A percentile compares a stretch with the other conserved stretches of the same genome.
phyloP scores from a whole-genome alignment of 2,329 filamentous ascomycete species.

The Pezicula neosporulosa region DNA sequence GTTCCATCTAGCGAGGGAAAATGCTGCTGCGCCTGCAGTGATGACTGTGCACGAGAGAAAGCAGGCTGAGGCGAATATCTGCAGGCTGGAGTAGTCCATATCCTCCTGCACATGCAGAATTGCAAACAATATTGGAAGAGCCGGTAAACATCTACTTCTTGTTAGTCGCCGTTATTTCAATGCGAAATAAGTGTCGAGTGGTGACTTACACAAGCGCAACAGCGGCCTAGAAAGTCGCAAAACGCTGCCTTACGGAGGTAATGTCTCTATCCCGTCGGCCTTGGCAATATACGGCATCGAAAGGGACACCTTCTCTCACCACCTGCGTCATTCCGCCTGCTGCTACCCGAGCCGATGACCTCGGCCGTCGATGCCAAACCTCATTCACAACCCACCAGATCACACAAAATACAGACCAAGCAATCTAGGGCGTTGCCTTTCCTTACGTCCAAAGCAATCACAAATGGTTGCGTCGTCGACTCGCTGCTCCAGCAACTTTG shows the following conservation, averaged over 20 bases:
- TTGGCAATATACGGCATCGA: constrained; percentile 62
- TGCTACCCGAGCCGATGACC: too few species aligned
- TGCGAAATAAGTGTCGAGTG: constrained; percentile 31
- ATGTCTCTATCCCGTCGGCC: constrained; percentile 26
- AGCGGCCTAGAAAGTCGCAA: constrained; percentile 26
- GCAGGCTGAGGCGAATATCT: constrained; percentile 48
- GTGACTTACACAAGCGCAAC: constrained; percentile 49
- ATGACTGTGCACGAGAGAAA: too few species aligned
- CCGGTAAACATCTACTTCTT: constrained; percentile 55
- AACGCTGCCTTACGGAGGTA: constrained; percentile 30
- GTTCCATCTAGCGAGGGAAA: too few species aligned
- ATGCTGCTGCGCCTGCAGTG: too few species aligned
- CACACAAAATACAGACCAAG: too few species aligned
- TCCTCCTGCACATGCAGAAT: constrained; percentile 45
- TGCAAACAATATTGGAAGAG: constrained; percentile 62
- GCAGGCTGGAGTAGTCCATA: constrained; percentile 40
- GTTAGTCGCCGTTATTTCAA: constrained; percentile 36
- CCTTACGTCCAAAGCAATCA: too few species aligned
- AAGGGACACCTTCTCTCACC: constrained; percentile 30
- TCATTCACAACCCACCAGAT: too few species aligned
- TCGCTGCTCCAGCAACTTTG: too few species aligned
- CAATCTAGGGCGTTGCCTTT: too few species aligned
- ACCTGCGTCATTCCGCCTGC: too few species aligned
- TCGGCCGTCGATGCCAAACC: too few species aligned
- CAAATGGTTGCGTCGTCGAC: too few species aligned